Evolutionary conservation across 2,329 filamentous ascomycete species (phyloP).

Genomic region (Pseudogymnoascus sp.): DNA sequence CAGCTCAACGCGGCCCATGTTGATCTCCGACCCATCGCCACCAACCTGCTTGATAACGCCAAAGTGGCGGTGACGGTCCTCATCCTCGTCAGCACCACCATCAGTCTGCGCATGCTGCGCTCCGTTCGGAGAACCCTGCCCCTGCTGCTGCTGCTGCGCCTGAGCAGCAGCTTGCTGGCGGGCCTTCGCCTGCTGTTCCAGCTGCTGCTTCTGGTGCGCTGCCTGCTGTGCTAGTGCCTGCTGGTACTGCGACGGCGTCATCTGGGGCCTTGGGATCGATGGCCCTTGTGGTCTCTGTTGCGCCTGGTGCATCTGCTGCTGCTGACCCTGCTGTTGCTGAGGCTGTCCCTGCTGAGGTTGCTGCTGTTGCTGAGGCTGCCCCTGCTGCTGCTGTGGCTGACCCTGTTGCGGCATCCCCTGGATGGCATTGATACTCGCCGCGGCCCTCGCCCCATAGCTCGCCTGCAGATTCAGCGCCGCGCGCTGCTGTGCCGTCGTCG

Average conservation of each 20-base stretch:
- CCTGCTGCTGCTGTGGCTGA: conserved; percentile 27
- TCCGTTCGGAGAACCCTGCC: conserved; percentile 31
- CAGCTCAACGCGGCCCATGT: conserved; percentile 53
- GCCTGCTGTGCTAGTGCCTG: conserved; percentile 26
- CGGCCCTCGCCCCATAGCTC: conserved; percentile 55
- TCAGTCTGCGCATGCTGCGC: conserved; percentile 60
- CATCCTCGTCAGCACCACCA: conserved; percentile 53
- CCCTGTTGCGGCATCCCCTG: conserved; percentile 26
- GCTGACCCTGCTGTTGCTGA: conserved; percentile 23
- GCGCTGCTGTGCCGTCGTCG: conserved; percentile 40
- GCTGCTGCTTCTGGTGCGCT: conserved; percentile 26
- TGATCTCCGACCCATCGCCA: conserved; percentile 43
- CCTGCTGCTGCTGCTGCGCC: conserved; percentile 29
- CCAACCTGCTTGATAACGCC: conserved; percentile 52
- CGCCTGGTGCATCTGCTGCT: conserved; percentile 18
- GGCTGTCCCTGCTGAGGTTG: conserved; percentile 14
- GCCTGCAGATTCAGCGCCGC: conserved; percentile 49
- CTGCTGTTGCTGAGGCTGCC: conserved; percentile 17
- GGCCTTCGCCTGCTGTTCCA: conserved; percentile 20
- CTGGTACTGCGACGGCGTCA: conserved; percentile 15
- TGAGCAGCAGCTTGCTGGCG: conserved; percentile 14
- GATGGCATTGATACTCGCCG: conserved; percentile 57
- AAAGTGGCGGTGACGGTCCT: conserved; percentile 27
- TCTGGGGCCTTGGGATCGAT: conserved; percentile 13
- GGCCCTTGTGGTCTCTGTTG: conserved; percentile 17